Percentiles rank a stretch among this genome's conserved stretches.
These are phyloP conservation scores for Ocimum tenuiflorum DNA, from an alignment of 257 asterid species.

Conservation along the genomic window DNA sequence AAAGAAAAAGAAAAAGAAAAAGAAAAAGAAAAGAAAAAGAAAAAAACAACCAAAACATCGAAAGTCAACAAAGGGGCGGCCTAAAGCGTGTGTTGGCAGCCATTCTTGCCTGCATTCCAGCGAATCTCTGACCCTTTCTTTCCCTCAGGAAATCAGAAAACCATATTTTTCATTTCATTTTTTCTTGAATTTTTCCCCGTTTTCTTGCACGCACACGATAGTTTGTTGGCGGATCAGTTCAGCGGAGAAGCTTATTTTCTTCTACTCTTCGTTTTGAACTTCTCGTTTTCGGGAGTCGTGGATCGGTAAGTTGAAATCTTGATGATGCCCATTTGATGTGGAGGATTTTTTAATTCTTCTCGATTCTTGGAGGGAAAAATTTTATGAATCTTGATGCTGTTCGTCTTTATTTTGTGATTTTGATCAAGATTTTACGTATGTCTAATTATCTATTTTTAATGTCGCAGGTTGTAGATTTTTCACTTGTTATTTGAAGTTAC, in stretches of 20 bases:
- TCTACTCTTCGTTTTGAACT: not conserved
- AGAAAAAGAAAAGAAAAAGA: constrained; percentile 7
- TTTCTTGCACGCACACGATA: not conserved
- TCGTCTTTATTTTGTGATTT: constrained; percentile 7
- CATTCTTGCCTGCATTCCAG: constrained; percentile 41
- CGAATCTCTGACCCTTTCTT: constrained; percentile 21
- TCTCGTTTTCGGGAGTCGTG: constrained; percentile 28
- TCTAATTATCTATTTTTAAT: not conserved
- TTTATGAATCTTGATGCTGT: constrained; percentile 28
- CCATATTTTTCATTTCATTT: not conserved
- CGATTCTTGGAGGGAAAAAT: constrained; percentile 15
- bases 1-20: too few species aligned
- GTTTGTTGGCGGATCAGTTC: constrained; percentile 17
- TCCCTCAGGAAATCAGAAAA: constrained; percentile 5
- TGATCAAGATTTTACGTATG: constrained; percentile 19
- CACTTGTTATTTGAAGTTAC: constrained; percentile 27
- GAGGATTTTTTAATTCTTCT: not conserved
- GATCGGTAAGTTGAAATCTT: constrained; percentile 52
- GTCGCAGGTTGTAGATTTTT: constrained; percentile 37
- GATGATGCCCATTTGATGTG: constrained; percentile 28
- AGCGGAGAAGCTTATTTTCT: constrained; percentile 15
- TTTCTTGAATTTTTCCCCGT: not conserved
- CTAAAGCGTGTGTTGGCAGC: constrained; percentile 40
- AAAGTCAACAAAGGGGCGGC: constrained; percentile 55
- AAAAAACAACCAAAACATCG: not conserved